Evolutionary conservation across 805 yeast species (phyloP).

Genomic region (Priceomyces medius): DNA sequence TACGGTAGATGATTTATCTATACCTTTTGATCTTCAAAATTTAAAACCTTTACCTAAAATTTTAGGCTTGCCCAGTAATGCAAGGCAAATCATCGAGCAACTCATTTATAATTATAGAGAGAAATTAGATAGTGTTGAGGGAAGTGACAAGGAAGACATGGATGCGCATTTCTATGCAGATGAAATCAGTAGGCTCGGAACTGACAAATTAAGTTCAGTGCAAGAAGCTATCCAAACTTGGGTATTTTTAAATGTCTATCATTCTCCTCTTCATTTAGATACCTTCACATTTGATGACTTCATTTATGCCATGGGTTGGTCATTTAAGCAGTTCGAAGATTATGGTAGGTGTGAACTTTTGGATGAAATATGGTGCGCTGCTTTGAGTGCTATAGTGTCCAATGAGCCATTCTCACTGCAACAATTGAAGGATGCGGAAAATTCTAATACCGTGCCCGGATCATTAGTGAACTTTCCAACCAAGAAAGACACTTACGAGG

Average conservation of each 20-base stretch:
- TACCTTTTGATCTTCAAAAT: slow-evolving; percentile 33
- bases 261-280: slow-evolving; percentile 62
- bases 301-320: slow-evolving; percentile 54
- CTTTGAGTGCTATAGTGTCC: slow-evolving; percentile 55
- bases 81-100: slow-evolving; percentile 18
- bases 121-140: background rate
- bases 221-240: slow-evolving; percentile 64
- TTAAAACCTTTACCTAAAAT: slow-evolving; percentile 22
- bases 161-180: background rate
- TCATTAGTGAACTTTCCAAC: slow-evolving; percentile 33
- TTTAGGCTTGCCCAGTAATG: slow-evolving; percentile 25
- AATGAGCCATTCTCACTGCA: slow-evolving; percentile 30
- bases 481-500: slow-evolving; percentile 7
- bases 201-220: slow-evolving; percentile 14
- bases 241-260: slow-evolving; percentile 72
- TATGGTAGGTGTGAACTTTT: slow-evolving; percentile 51
- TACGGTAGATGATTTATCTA: slow-evolving; percentile 28
- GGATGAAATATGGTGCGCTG: slow-evolving; percentile 67
- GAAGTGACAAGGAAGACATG: background rate
- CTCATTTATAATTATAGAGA: slow-evolving; percentile 10
- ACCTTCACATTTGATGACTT: slow-evolving; percentile 80
- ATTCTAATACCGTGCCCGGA: slow-evolving; percentile 26
- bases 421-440: slow-evolving; percentile 32
- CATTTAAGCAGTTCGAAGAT: slow-evolving; percentile 34
- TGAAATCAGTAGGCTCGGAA: slow-evolving; percentile 1